phyloP scores from a whole-genome alignment of 106 monocot species.

The Xerophyta viscosa region DNA sequence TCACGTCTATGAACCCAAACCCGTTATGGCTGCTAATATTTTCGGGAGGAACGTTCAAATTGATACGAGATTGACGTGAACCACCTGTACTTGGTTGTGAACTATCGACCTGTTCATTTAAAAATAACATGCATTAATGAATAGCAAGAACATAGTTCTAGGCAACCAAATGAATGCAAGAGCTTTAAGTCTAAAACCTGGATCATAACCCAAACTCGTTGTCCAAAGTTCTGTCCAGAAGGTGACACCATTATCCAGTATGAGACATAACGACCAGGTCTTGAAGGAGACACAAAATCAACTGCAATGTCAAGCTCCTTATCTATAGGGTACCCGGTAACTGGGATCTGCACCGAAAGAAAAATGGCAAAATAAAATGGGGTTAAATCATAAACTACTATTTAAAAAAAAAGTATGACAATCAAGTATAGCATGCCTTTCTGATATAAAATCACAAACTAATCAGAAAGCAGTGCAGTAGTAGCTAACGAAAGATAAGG shows the following conservation, averaged over 20 bases:
- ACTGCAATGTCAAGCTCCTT: slow-evolving; percentile 71
- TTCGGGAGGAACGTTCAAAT: slow-evolving; percentile 42
- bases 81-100: too few species aligned
- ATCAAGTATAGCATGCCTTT: too few species aligned
- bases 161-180: too few species aligned
- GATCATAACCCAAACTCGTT: slow-evolving; percentile 81
- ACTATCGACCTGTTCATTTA: slow-evolving; percentile 25
- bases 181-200: too few species aligned
- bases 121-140: too few species aligned
- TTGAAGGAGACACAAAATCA: slow-evolving; percentile 62
- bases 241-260: slow-evolving; percentile 73
- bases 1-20: slow-evolving; percentile 13
- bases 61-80: slow-evolving; percentile 14
- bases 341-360: slow-evolving; percentile 45
- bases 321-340: slow-evolving; percentile 32
- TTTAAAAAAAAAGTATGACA: too few species aligned
- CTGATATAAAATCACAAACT: too few species aligned
- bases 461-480: too few species aligned
- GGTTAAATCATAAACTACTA: too few species aligned
- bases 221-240: slow-evolving; percentile 71
- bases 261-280: slow-evolving; percentile 59
- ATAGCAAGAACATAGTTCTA: too few species aligned
- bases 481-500: too few species aligned
- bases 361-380: too few species aligned
- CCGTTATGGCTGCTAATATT: background rate